Conservation (phyloP, 1,139 yeast species). For the Candida mesenterica region DNA sequence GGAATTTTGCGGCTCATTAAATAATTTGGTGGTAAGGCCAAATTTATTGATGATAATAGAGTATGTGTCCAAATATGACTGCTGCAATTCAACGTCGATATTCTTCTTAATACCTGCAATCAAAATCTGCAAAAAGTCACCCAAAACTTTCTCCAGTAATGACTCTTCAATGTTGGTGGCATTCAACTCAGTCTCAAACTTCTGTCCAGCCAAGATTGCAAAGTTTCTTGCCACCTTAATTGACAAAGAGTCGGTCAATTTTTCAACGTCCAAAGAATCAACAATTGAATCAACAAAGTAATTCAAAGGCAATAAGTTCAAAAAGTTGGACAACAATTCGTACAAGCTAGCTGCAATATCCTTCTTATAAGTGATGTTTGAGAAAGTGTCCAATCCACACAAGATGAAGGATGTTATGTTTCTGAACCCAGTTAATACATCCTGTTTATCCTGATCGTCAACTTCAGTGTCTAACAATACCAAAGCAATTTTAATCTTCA, state of each 20-base stretch:
- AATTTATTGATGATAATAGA: slow-evolving; percentile 64
- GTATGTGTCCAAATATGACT: slow-evolving; percentile 68
- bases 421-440: slow-evolving; percentile 45
- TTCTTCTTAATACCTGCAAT: slow-evolving; percentile 42
- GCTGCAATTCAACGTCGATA: slow-evolving; percentile 51
- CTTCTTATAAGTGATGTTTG: slow-evolving; percentile 17
- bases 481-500: slow-evolving; percentile 61
- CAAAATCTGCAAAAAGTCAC: slow-evolving; percentile 47
- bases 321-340: slow-evolving; percentile 55
- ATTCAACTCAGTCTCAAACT: slow-evolving; percentile 64
- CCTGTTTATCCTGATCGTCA: slow-evolving; percentile 24
- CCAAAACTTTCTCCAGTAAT: slow-evolving; percentile 40
- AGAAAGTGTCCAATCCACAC: slow-evolving; percentile 33
- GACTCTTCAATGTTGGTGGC: slow-evolving; percentile 38
- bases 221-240: slow-evolving; percentile 50
- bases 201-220: slow-evolving; percentile 59
- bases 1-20: slow-evolving; percentile 37
- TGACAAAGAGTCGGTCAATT: slow-evolving; percentile 33
- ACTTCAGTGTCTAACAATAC: slow-evolving; percentile 48
- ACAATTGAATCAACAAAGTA: slow-evolving; percentile 66
- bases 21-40: slow-evolving; percentile 39
- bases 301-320: slow-evolving; percentile 72
- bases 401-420: slow-evolving; percentile 38
- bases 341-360: slow-evolving; percentile 30
- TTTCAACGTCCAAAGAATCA: slow-evolving; percentile 52